These are phyloP conservation scores for Rutstroemia sp. DNA, from an alignment of 2,329 filamentous ascomycete species.

Conservation along the genomic window DNA sequence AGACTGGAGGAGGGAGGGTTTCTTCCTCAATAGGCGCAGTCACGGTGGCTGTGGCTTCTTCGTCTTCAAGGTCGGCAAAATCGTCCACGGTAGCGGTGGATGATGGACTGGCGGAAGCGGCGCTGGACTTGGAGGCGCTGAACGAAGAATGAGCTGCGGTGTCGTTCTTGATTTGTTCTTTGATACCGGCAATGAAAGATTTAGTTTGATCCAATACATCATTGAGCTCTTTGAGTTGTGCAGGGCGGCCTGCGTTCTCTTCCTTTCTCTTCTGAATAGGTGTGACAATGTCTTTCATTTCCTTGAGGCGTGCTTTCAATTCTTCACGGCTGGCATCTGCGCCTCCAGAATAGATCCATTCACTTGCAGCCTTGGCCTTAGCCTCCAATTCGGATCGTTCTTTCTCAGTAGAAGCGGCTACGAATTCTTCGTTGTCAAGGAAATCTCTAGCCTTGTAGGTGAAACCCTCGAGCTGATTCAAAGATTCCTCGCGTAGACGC, in stretches of 20 bases:
- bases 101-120: slow-evolving; percentile 27
- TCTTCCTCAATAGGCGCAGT: slow-evolving; percentile 33
- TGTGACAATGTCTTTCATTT: slow-evolving; percentile 67
- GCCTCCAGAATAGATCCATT: slow-evolving; percentile 89
- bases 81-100: slow-evolving; percentile 38
- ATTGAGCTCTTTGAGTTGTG: slow-evolving; percentile 58
- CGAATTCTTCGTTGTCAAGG: slow-evolving; percentile 68
- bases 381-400: slow-evolving; percentile 61
- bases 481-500: slow-evolving; percentile 69
- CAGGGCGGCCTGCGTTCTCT: slow-evolving; percentile 65
- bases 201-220: slow-evolving; percentile 64
- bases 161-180: slow-evolving; percentile 66
- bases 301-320: slow-evolving; percentile 68
- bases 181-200: slow-evolving; percentile 62
- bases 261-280: slow-evolving; percentile 70
- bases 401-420: slow-evolving; percentile 59
- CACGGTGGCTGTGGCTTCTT: slow-evolving; percentile 34
- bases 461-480: slow-evolving; percentile 90
- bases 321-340: slow-evolving; percentile 66
- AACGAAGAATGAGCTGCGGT: slow-evolving; percentile 49
- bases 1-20: slow-evolving; percentile 57
- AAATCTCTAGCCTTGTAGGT: slow-evolving; percentile 86
- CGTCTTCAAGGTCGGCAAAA: slow-evolving; percentile 75
- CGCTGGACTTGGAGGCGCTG: slow-evolving; percentile 38
- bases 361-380: slow-evolving; percentile 61